Conservation (phyloP, 2,329 filamentous ascomycete genomes). For the Neophaeococcomyces mojaviensis region DNA sequence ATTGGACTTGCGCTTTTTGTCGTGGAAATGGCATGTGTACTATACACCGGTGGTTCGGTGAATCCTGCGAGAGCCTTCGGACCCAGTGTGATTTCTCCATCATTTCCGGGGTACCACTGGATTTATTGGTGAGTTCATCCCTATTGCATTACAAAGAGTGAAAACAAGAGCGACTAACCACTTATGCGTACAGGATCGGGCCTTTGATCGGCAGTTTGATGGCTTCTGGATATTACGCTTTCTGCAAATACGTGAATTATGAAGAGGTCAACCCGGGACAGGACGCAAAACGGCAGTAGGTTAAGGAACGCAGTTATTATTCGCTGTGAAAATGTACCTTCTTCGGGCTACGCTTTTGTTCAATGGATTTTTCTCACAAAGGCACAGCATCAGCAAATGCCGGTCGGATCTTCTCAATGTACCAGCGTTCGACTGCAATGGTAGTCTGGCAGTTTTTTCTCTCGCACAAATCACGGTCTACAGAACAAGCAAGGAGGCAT, state of each 20-base stretch:
- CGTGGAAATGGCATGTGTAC: constrained; percentile 42
- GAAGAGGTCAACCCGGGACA: no score
- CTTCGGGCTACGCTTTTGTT: no score
- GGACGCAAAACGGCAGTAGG: no score
- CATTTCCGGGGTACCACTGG: constrained; percentile 41
- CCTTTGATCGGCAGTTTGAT: constrained; percentile 1
- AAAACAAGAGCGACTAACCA: background rate
- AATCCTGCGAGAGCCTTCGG: constrained; percentile 43
- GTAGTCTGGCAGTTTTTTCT: no score
- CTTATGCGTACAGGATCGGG: background rate
- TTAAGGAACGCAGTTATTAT: no score
- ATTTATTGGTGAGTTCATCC: constrained; percentile 14
- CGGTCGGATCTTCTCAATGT: no score
- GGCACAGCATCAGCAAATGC: no score
- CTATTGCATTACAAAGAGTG: background rate
- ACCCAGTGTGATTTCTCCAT: constrained; percentile 37
- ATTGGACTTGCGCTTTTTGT: constrained; percentile 67
- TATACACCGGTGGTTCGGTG: constrained; percentile 41
- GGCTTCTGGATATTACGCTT: constrained; percentile 2
- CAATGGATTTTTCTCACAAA: no score
- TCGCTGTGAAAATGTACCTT: no score
- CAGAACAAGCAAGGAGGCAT: no score
- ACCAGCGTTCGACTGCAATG: no score
- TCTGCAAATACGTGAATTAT: constrained; percentile 36
- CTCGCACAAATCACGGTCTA: no score